These are phyloP conservation scores for Malassezia brasiliensis DNA, from an alignment of 1,284 basidiomycete species.

Conservation along the genomic window DNA sequence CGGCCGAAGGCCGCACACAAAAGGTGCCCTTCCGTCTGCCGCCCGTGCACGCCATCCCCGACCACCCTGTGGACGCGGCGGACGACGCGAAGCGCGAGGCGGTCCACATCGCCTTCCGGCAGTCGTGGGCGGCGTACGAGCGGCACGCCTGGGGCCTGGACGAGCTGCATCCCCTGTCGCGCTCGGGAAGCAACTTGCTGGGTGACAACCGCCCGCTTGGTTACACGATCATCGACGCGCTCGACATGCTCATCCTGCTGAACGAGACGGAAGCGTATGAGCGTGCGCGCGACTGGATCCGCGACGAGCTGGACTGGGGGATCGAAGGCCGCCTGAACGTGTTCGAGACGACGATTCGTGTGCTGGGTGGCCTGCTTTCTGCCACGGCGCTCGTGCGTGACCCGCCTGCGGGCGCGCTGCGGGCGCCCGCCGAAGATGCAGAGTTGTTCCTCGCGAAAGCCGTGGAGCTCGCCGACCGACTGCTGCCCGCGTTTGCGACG, in stretches of 20 bases:
- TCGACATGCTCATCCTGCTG: constrained; percentile 77
- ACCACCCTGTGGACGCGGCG: constrained; percentile 20
- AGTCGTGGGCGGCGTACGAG: constrained; percentile 41
- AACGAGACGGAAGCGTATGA: constrained; percentile 68
- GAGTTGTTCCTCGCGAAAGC: constrained; percentile 45
- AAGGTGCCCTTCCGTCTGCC: constrained; percentile 23
- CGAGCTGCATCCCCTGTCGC: constrained; percentile 43
- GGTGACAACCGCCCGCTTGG: constrained; percentile 24
- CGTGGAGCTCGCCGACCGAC: constrained; percentile 67
- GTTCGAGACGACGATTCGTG: constrained; percentile 80
- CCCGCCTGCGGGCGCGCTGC: constrained; percentile 25
- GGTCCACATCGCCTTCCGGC: constrained; percentile 33
- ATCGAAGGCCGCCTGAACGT: constrained; percentile 73
- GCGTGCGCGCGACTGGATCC: constrained; percentile 70
- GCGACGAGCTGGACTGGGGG: constrained; percentile 63
- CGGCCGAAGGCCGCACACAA: neutral
- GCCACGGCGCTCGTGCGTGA: constrained; percentile 51
- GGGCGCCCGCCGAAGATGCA: constrained; percentile 26
- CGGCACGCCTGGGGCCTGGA: constrained; percentile 44
- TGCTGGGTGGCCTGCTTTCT: constrained; percentile 71
- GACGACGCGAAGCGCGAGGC: constrained; percentile 26
- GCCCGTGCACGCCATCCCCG: constrained; percentile 22
- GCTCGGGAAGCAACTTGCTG: constrained; percentile 34
- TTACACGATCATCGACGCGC: constrained; percentile 48
- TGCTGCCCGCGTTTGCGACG: constrained; percentile 65